Evolutionary conservation across 78 protist species (phyloP), one percentile per base, ranked within the genome.

Genomic region (Dictyostelium firmibasis): DNA sequence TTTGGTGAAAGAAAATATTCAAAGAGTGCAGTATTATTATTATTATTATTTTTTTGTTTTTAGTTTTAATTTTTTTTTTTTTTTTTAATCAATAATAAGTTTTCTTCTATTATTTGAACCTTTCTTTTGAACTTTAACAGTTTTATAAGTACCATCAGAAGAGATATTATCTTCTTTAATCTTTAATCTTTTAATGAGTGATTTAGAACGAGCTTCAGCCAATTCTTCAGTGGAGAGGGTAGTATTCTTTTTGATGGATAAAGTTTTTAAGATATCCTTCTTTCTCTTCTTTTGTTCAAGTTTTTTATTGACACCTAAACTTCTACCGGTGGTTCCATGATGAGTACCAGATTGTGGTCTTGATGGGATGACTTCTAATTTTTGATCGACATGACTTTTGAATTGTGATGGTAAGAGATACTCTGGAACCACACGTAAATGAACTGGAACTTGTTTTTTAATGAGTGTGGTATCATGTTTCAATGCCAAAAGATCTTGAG

Each of bases 111-210:
- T 76, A 14, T 36, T 38, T 6, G 20, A 23, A 38, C 38, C 33
- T 27, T 23, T 76, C n/a, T 76, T 76, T 98, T 9, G 98, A 98
- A 98, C 91, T 98, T 41, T 96, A 97, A 33, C 47, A 75, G 98
- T 38, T 38, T 76, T 33, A 38, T 36, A 76, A 27, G 44, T 18
- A 76, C 82, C 82, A 76, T 76, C 82, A 76, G 57, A 23, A 41
- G 62, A 6, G 53, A 79, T 38, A 79, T 79, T 44, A 44, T 44
- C 84, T 44, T 79, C 84, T 25, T 27, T 79, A 27, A 79, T 44
- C 47, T 79, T 79, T 29, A 33, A 79, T 79, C 47, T 79, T 44
- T 36, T 79, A 79, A 79, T 47, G 13, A 79, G n/a, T 11, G 60
- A 44, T 79, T 79, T 79, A 44, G 60, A 27, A 33, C 84, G 38